Conservation (phyloP, 345 rosid genomes). For the Kernera saxatilis region DNA sequence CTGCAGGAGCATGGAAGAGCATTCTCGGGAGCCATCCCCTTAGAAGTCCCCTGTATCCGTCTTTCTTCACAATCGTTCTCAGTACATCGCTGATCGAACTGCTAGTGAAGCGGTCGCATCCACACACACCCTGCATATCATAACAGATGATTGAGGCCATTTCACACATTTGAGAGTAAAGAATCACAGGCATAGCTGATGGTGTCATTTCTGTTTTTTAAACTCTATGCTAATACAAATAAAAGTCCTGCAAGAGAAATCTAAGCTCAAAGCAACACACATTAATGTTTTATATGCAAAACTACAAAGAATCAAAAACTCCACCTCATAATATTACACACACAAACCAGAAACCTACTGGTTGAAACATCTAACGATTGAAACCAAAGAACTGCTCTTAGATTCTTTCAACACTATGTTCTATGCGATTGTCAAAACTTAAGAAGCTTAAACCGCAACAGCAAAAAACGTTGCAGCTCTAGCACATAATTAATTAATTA, state of each 20-base stretch:
- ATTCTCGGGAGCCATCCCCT: constrained; percentile 72
- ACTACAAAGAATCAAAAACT: not conserved
- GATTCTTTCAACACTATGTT: not conserved
- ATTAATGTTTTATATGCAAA: not conserved
- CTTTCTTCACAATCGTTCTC: constrained; percentile 38
- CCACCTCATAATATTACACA: not conserved
- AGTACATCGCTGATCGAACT: constrained; percentile 52
- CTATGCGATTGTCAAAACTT: not conserved
- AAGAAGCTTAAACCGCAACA: not conserved
- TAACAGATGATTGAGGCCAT: not conserved
- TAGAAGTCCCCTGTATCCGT: constrained; percentile 56
- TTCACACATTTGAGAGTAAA: not conserved
- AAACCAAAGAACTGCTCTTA: not conserved
- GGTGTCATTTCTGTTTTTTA: not conserved
- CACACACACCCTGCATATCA: constrained; percentile 80
- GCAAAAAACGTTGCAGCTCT: not conserved
- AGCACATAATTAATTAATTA: not conserved
- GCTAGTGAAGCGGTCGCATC: constrained; percentile 79
- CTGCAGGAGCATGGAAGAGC: constrained; percentile 76
- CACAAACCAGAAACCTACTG: not conserved
- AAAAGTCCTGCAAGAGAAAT: not conserved
- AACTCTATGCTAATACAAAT: not conserved
- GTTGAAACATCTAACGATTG: not conserved
- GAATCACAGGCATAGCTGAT: not conserved
- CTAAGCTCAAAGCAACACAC: not conserved